Conservation (phyloP, 192 early-diverging fungal species). For the Linnemannia schmuckeri region DNA sequence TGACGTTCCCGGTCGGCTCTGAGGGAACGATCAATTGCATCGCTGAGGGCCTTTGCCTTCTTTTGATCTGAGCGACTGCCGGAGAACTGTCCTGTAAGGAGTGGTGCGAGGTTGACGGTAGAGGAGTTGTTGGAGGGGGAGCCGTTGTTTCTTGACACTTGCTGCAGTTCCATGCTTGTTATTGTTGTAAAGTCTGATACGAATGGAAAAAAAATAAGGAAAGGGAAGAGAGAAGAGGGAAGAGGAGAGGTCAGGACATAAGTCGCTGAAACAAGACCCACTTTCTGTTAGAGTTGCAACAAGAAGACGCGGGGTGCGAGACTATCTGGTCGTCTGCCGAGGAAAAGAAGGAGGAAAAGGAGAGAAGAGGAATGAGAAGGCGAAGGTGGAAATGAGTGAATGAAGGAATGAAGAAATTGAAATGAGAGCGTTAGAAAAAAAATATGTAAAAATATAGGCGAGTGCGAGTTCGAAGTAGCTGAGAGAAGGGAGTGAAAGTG, state of each 20-base stretch:
- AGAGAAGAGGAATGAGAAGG: not conserved
- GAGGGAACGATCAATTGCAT: conserved; percentile 65
- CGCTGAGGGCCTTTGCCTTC: conserved; percentile 60
- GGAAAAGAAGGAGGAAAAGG: not conserved
- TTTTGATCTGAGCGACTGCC: conserved; percentile 50
- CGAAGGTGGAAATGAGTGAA: not conserved
- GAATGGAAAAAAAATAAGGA: too few species aligned
- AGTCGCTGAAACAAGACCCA: not conserved
- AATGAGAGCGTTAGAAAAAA: not conserved
- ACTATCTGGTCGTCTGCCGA: too few species aligned
- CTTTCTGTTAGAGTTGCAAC: not conserved
- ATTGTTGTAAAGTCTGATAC: not conserved
- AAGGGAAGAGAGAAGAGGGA: not conserved
- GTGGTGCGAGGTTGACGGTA: conserved; percentile 6
- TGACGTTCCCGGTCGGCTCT: conserved; percentile 59
- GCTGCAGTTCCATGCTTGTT: conserved; percentile 29
- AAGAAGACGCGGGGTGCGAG: not conserved
- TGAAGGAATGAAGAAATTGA: not conserved
- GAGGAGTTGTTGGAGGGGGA: conserved; percentile 2
- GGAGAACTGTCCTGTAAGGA: conserved; percentile 21
- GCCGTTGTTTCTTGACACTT: conserved; percentile 7
- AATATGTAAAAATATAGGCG: not conserved
- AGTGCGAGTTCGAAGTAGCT: not conserved
- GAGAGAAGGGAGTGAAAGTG: not conserved
- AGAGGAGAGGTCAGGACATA: not conserved